These are phyloP conservation scores for Rhizopus microsporus DNA, from an alignment of 371 early-diverging fungal genomes.

Conservation along the genomic window DNA sequence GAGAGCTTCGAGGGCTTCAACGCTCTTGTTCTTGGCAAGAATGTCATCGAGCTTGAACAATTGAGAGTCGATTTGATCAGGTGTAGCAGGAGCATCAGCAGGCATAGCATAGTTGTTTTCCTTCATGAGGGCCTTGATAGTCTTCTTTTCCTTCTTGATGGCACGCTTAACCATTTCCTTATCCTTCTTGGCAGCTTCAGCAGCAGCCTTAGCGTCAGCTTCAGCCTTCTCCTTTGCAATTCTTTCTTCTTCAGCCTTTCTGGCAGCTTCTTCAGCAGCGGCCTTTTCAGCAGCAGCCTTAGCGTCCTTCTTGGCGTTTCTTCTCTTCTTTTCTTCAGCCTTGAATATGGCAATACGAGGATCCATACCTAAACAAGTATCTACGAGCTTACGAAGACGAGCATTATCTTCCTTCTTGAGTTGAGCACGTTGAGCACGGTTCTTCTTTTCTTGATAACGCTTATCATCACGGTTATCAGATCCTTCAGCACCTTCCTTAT, in stretches of 20 bases:
- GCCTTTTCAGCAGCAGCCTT: conserved; percentile 76
- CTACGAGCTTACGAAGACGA: conserved; percentile 85
- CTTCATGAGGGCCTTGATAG: conserved; percentile 78
- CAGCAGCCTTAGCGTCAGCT: conserved; percentile 62
- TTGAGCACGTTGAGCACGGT: conserved; percentile 89
- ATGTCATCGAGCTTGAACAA: conserved; percentile 70
- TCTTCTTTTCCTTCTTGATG: conserved; percentile 92
- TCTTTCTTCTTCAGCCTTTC: conserved; percentile 53
- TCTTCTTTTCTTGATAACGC: conserved; percentile 93
- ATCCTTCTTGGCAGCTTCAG: conserved; percentile 70
- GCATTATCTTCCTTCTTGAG: conserved; percentile 97
- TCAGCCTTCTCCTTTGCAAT: conserved; percentile 58
- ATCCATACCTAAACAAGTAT: conserved; percentile 80
- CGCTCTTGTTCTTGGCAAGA: conserved; percentile 66
- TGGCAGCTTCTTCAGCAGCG: conserved; percentile 66
- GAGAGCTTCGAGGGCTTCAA: conserved; percentile 58
- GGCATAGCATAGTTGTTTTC: conserved; percentile 80
- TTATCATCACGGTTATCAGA: conserved; percentile 93
- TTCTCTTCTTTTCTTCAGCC: conserved; percentile 86
- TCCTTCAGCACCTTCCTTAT: conserved; percentile 93
- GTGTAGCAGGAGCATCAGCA: conserved; percentile 48
- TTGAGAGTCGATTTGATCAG: conserved; percentile 63
- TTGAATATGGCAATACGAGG: conserved; percentile 91
- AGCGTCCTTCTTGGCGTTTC: conserved; percentile 88
- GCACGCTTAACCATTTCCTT: conserved; percentile 78